Base-by-base conservation (phyloP, 1,139 yeast species). In the Candida sojae region DNA sequence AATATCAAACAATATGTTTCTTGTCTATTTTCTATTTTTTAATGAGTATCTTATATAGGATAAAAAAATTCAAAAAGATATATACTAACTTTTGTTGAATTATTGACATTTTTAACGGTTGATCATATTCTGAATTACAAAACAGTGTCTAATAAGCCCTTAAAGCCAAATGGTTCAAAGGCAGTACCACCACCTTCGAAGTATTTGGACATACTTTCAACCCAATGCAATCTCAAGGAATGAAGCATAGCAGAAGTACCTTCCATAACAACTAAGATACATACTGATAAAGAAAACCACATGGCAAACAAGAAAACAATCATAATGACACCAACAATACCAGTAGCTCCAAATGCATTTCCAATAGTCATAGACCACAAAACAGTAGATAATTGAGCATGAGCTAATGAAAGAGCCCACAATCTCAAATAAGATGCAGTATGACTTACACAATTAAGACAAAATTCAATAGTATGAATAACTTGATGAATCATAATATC, bases 221-320 rank as follows among this genome's bases (percentile, higher is more conserved):
- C 95, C 95, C 95, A 87, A 64, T 87, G 95, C 63, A 87, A 77
- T 75, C 95, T 83, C 63, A 87, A 78, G 28, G 92, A 83, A 66
- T 87, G 95, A 64, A 87, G 77, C 95, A 87, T 87, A 39, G 95
- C 95, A 34, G 92, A 86, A 0, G 95, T 87, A 56, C 95, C 95
- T 68, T 87, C 95, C 95, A 87, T 87, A 46, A 84, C 70, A 26
- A 87, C 95, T 64, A 87, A 75, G 54, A 87, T 86, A 59, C 82
- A 80, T 30, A 86, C 87, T 0, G 93, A 85, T 57, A 87, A 71
- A 4, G 78, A 77, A 64, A 87, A 86, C 95, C 95, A 87, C 86
- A 87, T 81, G 40, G 83, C 89, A 65, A 87, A 87, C 60, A 86
- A 70, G 23, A 80, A 67, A 46, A 86, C 88, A 11, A 80, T 72